Base-by-base conservation (phyloP, 345 rosid genomes). In the Brassica juncea region DNA sequence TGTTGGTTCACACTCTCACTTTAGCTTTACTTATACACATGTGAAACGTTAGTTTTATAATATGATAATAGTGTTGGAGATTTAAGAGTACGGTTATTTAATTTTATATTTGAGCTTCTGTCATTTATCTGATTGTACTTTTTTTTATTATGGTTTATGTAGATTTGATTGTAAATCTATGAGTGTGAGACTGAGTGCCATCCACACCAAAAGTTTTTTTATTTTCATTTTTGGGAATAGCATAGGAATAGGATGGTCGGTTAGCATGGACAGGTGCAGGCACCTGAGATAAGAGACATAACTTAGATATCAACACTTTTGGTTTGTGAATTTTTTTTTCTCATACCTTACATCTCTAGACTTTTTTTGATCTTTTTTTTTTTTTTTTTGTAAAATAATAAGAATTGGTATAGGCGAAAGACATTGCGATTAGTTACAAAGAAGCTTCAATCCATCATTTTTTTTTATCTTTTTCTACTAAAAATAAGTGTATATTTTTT, bases 401-500 rank as follows among this genome's bases (percentile, higher is more conserved):
- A 71, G 66, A 35, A 78, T 52, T 60, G 47, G 71, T 79, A 81
- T 84, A 84, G 87, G 90, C 86, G 88, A 89, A 77, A 73, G 21
- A 75, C 73, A 80, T 55, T 57, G 27, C 66, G 77, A 83, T 85
- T 83, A 82, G 81, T 86, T 82, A 59, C 85, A 68, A 3, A 85
- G 91, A 86, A 89, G 82, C 87, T 87, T 85, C 87, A 19, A 81
- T 9, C 59, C 80, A 62, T 80, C 84, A 25, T 25, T 25, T 25
- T 25, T 27, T 27, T 27, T 27, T 15, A 58, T 58, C 2, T 58
- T 57, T 1, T 57, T 57, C 27, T 57, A 57, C 11, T 16, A 34
- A 6, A 55, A 7, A 16, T 19, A 19, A 7, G 8, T 57, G 23
- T 57, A 57, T 57, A 7, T 16, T 39, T 39, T 37, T 39, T 34